Evolutionary conservation across 2,329 filamentous ascomycete genomes (phyloP), one percentile per base, ranked within the genome.

Genomic region (Ambrosiella cleistominuta): DNA sequence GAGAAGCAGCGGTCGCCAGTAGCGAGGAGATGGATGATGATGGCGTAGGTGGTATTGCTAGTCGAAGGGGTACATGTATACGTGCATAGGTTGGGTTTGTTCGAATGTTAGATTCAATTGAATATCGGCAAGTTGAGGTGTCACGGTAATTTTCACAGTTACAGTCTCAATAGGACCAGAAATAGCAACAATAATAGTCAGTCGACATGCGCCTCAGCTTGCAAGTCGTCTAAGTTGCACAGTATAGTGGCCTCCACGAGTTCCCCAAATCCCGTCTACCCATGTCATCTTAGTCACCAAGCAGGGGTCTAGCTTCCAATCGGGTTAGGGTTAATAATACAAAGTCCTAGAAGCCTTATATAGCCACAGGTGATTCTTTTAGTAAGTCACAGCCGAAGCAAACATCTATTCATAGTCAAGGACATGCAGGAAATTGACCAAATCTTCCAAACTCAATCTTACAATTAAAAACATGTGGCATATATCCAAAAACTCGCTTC

Each of bases 221-320:
- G 42, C 9, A n/a, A 9, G 2, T 49, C 15, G 8, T 19, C 45
- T 13, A 11, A 51, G 35, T 15, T 36, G 47, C 8, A 7, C 47
- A 51, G 27, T 7, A 51, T 2, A n/a, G 27, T n/a, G 47, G 13
- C 17, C 5, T 51, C 47, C 47, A 35, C 17, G 47, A 51, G 35
- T 51, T 51, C 47, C 47, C 47, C 15, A 51, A 19, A 51, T 36
- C 47, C 47, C 8, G 7, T n/a, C 27, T 8, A 38, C 38, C 42
- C 53, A 44, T 55, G 53, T 55, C 44, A 13, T 38, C 53, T 55
- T 55, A 55, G 53, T 55, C 37, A 55, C 35, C 47, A 17, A n/a
- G 17, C 47, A 51, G 15, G 47, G 47, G 47, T 15, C 27, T 35
- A 13, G 17, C 27, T 5, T 27, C 4, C 2, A 35, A 7, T 51